Evolutionary conservation across 257 asterid genomes (phyloP).

Genomic region (Apocynum venetum): DNA sequence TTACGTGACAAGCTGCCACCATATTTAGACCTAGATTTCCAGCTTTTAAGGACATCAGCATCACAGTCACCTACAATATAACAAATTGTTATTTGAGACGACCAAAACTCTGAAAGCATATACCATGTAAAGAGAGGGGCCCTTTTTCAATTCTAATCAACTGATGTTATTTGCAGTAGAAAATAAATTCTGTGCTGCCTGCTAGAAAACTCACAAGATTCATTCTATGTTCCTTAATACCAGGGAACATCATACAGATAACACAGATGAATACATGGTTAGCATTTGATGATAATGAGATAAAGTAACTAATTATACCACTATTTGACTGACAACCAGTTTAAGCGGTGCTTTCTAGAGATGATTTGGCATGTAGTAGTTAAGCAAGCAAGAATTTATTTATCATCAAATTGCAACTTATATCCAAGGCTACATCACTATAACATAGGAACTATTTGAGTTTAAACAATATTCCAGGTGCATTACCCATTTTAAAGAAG

Average conservation of each 20-base stretch:
- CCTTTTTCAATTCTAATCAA: background rate
- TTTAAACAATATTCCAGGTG: background rate
- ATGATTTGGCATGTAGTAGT: background rate
- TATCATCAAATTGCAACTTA: background rate
- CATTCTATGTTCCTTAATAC: background rate
- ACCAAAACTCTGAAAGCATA: background rate
- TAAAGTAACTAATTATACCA: background rate
- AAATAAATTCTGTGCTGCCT: background rate
- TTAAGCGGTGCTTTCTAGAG: background rate
- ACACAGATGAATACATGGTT: background rate
- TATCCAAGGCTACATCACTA: background rate
- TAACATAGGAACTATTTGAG: background rate
- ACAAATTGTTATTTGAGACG: background rate
- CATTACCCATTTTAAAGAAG: background rate
- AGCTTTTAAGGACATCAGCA: conserved; percentile 97
- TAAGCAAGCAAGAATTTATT: background rate
- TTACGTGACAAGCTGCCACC: conserved; percentile 97
- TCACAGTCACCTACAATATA: conserved; percentile 80
- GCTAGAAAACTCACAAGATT: background rate
- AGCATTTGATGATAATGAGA: too few species aligned
- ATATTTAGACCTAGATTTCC: conserved; percentile 96
- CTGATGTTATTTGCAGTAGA: background rate
- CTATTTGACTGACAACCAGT: background rate
- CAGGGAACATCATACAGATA: background rate
- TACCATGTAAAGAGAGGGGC: background rate